Evolutionary conservation across 345 rosid genomes (phyloP).

Genomic region (Physaria fendleri): DNA sequence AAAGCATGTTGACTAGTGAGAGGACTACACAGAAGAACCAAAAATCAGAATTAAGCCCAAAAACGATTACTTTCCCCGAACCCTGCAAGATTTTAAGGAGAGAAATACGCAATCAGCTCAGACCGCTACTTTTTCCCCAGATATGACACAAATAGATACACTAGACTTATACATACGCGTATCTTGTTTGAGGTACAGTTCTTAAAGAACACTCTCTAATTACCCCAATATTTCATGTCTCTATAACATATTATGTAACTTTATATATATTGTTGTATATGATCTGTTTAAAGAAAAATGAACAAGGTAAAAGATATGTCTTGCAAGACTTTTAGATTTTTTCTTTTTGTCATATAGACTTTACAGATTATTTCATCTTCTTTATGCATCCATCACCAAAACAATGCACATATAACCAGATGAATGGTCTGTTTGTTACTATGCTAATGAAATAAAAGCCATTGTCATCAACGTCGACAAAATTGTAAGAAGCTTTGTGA

Average conservation of each 20-base stretch:
- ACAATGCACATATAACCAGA: not conserved
- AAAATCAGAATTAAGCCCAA: not conserved
- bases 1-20: slow-evolving; percentile 16
- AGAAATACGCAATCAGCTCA: no score
- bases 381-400: not conserved
- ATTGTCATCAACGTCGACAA: slow-evolving; percentile 30
- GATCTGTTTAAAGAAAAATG: slow-evolving; percentile 7
- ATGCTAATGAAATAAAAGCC: slow-evolving; percentile 28
- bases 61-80: not conserved
- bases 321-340: not conserved
- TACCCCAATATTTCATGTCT: not conserved
- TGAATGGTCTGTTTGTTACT: not conserved
- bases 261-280: slow-evolving; percentile 3
- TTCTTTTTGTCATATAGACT: no score
- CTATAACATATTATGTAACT: slow-evolving; percentile 6
- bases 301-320: slow-evolving; percentile 2
- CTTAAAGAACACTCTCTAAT: slow-evolving; percentile 65
- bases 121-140: no score
- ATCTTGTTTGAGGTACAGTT: slow-evolving; percentile 83
- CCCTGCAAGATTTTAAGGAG: not conserved
- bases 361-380: not conserved
- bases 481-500: slow-evolving; percentile 23
- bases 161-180: no score
- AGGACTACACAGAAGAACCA: not conserved
- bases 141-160: no score